Evolutionary conservation across 176 grass and related monocot genomes (phyloP).

Genomic region (Lolium perenne): DNA sequence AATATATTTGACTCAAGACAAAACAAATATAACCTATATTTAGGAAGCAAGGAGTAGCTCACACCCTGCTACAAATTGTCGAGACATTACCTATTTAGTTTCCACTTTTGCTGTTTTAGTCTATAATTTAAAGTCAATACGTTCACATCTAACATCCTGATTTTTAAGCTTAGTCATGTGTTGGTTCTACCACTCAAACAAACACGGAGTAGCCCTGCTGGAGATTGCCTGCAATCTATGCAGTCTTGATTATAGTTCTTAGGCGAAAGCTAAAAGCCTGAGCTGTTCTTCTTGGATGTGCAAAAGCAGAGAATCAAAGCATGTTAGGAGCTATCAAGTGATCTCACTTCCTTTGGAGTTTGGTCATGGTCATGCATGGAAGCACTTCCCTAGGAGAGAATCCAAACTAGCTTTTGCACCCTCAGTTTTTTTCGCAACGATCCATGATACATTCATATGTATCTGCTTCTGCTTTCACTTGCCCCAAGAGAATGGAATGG

Average conservation of each 20-base stretch:
- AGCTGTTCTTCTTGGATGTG: slow-evolving; percentile 60
- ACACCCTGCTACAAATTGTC: slow-evolving; percentile 30
- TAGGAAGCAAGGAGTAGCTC: not conserved
- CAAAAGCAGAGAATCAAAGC: slow-evolving; percentile 90
- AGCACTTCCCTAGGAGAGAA: slow-evolving; percentile 94
- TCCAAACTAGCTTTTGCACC: slow-evolving; percentile 70
- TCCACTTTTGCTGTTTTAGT: not conserved
- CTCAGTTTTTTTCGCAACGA: slow-evolving; percentile 56
- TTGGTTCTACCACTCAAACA: slow-evolving; percentile 33
- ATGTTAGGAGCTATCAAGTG: slow-evolving; percentile 83
- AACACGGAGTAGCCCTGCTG: slow-evolving; percentile 6
- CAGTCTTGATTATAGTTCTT: slow-evolving; percentile 39
- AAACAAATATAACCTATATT: not conserved
- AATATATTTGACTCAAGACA: not conserved
- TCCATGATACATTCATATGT: slow-evolving; percentile 50
- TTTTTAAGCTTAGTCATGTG: slow-evolving; percentile 29
- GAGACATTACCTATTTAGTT: not conserved
- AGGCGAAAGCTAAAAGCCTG: slow-evolving; percentile 67
- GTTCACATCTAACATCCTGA: not conserved
- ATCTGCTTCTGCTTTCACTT: slow-evolving; percentile 66
- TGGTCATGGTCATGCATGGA: slow-evolving; percentile 80
- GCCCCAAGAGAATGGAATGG: slow-evolving; percentile 84
- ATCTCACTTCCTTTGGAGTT: slow-evolving; percentile 83
- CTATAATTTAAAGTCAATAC: not conserved
- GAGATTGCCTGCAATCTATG: slow-evolving; percentile 30